Evolutionary conservation across 768 basidiomycete species (phyloP).

Genomic region (Lactarius sanguifluus): DNA sequence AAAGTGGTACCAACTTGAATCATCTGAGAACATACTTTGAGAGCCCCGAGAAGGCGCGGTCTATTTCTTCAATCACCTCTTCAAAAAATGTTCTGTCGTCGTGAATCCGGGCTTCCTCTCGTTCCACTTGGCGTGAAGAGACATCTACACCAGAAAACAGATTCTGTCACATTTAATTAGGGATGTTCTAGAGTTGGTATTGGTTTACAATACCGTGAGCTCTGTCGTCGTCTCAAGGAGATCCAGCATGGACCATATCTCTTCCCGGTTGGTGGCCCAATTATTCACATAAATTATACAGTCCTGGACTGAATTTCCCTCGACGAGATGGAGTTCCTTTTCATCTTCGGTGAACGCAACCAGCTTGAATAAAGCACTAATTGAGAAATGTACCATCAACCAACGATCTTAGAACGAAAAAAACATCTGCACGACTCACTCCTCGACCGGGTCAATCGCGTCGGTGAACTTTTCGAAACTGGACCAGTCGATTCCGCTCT

Average conservation of each 20-base stretch:
- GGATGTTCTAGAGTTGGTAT: neutral
- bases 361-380: constrained; percentile 19
- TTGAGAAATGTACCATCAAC: neutral
- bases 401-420: neutral
- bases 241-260: constrained; percentile 11
- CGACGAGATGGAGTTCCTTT: constrained; percentile 10
- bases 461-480: constrained; percentile 27
- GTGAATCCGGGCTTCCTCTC: constrained; percentile 7
- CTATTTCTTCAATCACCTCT: constrained; percentile 18
- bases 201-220: constrained; percentile 6
- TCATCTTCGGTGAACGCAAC: constrained; percentile 21
- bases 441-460: constrained; percentile 31
- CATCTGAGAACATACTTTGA: constrained; percentile 7
- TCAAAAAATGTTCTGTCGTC: constrained; percentile 16
- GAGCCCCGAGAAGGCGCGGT: neutral
- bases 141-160: constrained; percentile 11
- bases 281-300: constrained; percentile 11
- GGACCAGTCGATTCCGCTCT: constrained; percentile 23
- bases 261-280: constrained; percentile 23
- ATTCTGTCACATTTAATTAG: constrained; percentile 3
- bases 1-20: neutral
- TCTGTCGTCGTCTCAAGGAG: constrained; percentile 15
- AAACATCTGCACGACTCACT: constrained; percentile 12
- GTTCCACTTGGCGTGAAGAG: constrained; percentile 9
- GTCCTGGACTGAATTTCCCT: constrained; percentile 13